phyloP scores from a whole-genome alignment of 305 asterid species.

The Rubia tinctorum region DNA sequence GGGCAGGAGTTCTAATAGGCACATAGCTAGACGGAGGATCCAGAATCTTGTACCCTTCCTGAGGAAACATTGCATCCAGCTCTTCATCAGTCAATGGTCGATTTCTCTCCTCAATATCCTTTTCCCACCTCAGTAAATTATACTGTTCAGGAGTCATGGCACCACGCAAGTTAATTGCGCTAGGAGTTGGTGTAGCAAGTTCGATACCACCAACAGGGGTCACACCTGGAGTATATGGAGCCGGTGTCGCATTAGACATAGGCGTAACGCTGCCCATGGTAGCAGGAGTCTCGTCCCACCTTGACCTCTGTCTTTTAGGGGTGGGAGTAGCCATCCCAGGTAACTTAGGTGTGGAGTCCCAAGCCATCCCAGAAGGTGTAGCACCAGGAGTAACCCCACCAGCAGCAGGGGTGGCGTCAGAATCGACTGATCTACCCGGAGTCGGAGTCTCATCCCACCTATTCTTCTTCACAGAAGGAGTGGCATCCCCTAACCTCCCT shows the following conservation, averaged over 20 bases:
- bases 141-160: conserved; percentile 96
- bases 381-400: conserved; percentile 95
- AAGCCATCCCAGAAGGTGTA: conserved; percentile 95
- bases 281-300: conserved; percentile 99
- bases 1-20: conserved; percentile 94
- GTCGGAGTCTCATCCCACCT: conserved; percentile 99
- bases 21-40: conserved; percentile 89
- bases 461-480: conserved; percentile 72
- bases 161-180: conserved; percentile 61
- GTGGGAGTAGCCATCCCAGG: conserved; percentile 89
- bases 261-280: conserved; percentile 97
- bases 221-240: conserved; percentile 83
- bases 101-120: conserved; percentile 88
- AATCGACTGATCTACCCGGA: conserved; percentile 80
- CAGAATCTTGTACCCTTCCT: conserved; percentile 85
- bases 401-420: conserved; percentile 86
- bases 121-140: conserved; percentile 89
- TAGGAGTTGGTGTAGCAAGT: conserved; percentile 92
- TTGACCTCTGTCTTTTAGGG: conserved; percentile 93
- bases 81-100: conserved; percentile 90
- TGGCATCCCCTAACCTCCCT: conserved; percentile 89
- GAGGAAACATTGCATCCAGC: conserved; percentile 85
- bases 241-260: conserved; percentile 73
- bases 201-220: conserved; percentile 87
- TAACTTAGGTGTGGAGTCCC: conserved; percentile 94